phyloP scores from a whole-genome alignment of 2,329 filamentous ascomycete species.

The Microsporum ferrugineum region DNA sequence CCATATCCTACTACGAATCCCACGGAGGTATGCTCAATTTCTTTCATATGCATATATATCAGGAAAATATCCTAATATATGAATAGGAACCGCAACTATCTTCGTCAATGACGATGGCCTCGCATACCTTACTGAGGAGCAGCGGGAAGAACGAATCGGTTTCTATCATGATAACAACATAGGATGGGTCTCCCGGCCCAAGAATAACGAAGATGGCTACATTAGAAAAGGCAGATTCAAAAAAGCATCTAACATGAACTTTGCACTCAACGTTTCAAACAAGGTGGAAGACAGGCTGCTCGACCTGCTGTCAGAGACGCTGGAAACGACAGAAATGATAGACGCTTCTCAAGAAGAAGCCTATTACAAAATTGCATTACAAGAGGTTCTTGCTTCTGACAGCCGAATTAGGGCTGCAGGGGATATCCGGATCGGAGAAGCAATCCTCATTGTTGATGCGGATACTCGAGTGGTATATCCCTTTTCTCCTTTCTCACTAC shows the following conservation, averaged over 20 bases:
- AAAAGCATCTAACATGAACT: conserved; percentile 69
- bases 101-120: conserved; percentile 33
- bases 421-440: conserved; percentile 76
- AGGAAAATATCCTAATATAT: background rate
- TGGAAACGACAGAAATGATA: conserved; percentile 14
- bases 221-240: conserved; percentile 55
- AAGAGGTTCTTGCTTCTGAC: conserved; percentile 43
- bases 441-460: conserved; percentile 57
- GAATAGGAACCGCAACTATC: conserved; percentile 25
- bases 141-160: conserved; percentile 34
- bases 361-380: conserved; percentile 21
- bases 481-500: background rate
- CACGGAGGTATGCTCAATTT: conserved; percentile 29
- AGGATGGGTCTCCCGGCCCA: conserved; percentile 40
- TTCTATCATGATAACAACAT: conserved; percentile 43
- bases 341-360: conserved; percentile 37
- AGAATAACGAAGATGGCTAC: conserved; percentile 39
- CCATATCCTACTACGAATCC: conserved; percentile 47
- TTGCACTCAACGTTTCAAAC: conserved; percentile 50
- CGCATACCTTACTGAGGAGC: conserved; percentile 31
- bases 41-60: background rate
- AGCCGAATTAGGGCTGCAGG: conserved; percentile 57
- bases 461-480: conserved; percentile 48
- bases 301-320: conserved; percentile 8
- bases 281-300: conserved; percentile 50